Evolutionary conservation across 192 early-diverging fungal genomes (phyloP).

Genomic region (Pilobolus umbonatus): DNA sequence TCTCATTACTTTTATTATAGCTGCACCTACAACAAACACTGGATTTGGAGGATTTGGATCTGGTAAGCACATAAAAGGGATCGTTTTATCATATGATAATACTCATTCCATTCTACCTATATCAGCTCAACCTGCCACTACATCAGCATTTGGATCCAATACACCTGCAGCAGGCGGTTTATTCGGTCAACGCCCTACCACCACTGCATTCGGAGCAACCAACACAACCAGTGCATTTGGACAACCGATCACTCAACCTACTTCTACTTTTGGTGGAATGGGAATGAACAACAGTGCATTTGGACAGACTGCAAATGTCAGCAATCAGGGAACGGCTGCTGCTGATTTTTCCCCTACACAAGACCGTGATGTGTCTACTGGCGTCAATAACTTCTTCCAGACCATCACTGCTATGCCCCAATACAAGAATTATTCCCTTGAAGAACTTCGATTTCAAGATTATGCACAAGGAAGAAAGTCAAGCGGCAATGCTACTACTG

Average conservation of each 20-base stretch:
- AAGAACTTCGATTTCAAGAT: conserved; percentile 89
- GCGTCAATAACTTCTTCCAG: conserved; percentile 57
- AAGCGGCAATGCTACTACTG: conserved; percentile 22
- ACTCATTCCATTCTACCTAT: neutral
- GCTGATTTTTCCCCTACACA: conserved; percentile 48
- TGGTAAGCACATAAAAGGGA: neutral
- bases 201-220: conserved; percentile 37
- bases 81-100: neutral
- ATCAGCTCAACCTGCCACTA: neutral
- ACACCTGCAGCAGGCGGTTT: conserved; percentile 16
- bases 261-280: conserved; percentile 33
- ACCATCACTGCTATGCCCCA: conserved; percentile 80
- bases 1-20: neutral
- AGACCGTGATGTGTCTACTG: conserved; percentile 46
- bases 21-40: neutral
- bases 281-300: conserved; percentile 36
- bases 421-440: conserved; percentile 80
- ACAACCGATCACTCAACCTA: conserved; percentile 34
- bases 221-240: conserved; percentile 29
- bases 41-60: conserved; percentile 21
- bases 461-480: conserved; percentile 78
- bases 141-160: conserved; percentile 42
- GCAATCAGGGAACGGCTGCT: conserved; percentile 47
- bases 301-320: conserved; percentile 30
- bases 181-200: conserved; percentile 30